Evolutionary conservation across 257 asterid genomes (phyloP).

Genomic region (Solanum phureja): DNA sequence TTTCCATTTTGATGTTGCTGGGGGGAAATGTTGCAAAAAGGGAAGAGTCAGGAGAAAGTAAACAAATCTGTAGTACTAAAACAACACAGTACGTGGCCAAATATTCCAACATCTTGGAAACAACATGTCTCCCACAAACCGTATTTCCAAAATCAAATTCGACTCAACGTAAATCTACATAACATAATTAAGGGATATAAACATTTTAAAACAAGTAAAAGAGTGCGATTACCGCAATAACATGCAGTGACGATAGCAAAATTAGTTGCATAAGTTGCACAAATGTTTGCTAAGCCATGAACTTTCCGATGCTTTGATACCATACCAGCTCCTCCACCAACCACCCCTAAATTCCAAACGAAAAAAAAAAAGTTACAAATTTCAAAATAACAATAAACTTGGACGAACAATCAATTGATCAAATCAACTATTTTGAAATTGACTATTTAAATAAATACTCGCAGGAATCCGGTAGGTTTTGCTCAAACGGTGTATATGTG

Average conservation of each 20-base stretch:
- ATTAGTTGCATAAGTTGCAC: conserved; percentile 76
- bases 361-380: background rate
- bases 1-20: background rate
- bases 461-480: background rate
- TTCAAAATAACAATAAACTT: background rate
- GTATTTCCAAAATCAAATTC: background rate
- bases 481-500: background rate
- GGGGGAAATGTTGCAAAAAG: background rate
- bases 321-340: conserved; percentile 75
- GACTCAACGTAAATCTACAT: background rate
- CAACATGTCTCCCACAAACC: background rate
- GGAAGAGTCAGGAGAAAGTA: background rate
- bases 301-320: conserved; percentile 65
- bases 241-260: conserved; percentile 78
- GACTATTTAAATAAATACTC: background rate
- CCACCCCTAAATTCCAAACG: conserved; percentile 39
- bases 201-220: background rate
- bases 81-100: background rate
- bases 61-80: background rate
- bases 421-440: background rate
- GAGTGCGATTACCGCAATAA: conserved; percentile 58
- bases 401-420: background rate
- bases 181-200: background rate
- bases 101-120: background rate
- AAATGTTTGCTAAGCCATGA: conserved; percentile 45